A percentile compares a stretch with the other conserved stretches of the same genome.
Conservation (phyloP, 2,329 filamentous ascomycete genomes). For the Balansia obtecta region DNA sequence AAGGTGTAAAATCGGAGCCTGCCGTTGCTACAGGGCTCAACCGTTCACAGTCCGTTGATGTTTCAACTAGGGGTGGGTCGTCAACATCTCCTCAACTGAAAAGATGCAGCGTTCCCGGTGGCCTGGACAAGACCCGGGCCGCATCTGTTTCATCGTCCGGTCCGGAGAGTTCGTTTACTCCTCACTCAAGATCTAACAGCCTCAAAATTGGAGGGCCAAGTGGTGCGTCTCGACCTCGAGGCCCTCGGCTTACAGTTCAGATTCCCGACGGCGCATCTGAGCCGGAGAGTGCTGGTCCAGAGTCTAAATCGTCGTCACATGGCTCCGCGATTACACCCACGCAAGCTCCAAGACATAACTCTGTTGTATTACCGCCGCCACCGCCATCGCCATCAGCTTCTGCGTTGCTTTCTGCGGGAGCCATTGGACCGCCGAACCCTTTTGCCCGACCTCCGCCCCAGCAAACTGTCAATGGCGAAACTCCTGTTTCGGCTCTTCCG, state of each 20-base stretch:
- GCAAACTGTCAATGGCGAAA: conserved; percentile 41
- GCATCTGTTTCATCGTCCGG: conserved; percentile 44
- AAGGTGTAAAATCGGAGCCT: conserved; percentile 24
- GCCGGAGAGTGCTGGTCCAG: conserved; percentile 57
- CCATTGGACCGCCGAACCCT: conserved; percentile 85
- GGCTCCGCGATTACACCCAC: conserved; percentile 47
- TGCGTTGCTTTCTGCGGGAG: conserved; percentile 77
- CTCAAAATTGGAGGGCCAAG: conserved; percentile 40
- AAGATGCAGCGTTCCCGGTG: conserved; percentile 33
- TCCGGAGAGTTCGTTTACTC: conserved; percentile 51
- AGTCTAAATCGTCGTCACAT: conserved; percentile 53
- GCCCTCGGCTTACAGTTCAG: conserved; percentile 77
- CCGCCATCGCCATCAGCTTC: conserved; percentile 86
- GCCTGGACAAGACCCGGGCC: conserved; percentile 33
- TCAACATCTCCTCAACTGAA: conserved; percentile 44
- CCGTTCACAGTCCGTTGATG: conserved; percentile 54
- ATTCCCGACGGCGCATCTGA: conserved; percentile 89
- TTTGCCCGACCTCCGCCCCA: conserved; percentile 82
- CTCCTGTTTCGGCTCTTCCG: conserved; percentile 86
- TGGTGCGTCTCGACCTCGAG: conserved; percentile 59
- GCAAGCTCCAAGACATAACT: conserved; percentile 39
- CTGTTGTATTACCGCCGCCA: conserved; percentile 78
- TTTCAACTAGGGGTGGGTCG: conserved; percentile 37
- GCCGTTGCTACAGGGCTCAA: conserved; percentile 17
- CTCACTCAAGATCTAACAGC: conserved; percentile 70